phyloP scores from a whole-genome alignment of 495 filamentous ascomycete species.

The Choiromyces venosus region DNA sequence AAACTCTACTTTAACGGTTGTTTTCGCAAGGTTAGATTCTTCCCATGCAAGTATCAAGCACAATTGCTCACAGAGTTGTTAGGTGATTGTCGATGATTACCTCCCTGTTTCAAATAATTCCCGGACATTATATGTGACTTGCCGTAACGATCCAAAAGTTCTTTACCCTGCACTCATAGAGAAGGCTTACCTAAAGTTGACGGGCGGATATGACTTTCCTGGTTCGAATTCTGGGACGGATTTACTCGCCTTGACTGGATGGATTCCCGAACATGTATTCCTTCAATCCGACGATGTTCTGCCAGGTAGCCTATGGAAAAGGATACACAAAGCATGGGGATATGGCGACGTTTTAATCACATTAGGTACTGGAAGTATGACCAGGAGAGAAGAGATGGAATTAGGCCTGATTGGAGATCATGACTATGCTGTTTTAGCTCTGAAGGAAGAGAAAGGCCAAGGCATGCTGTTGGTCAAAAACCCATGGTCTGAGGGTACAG shows the following conservation, averaged over 20 bases:
- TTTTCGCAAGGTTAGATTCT: slow-evolving; percentile 55
- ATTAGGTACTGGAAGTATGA: slow-evolving; percentile 78
- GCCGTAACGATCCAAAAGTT: slow-evolving; percentile 67
- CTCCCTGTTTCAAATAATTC: slow-evolving; percentile 70
- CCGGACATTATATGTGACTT: slow-evolving; percentile 77
- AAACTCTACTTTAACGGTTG: slow-evolving; percentile 93
- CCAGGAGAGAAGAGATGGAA: slow-evolving; percentile 63
- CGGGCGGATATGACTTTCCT: slow-evolving; percentile 95
- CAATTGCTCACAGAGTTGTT: slow-evolving; percentile 17
- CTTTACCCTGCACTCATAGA: slow-evolving; percentile 93
- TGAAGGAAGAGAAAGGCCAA: slow-evolving; percentile 61
- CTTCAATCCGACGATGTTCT: slow-evolving; percentile 74
- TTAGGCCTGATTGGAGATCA: slow-evolving; percentile 83
- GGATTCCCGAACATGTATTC: slow-evolving; percentile 95
- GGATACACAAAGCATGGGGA: slow-evolving; percentile 67
- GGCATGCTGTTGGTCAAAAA: slow-evolving; percentile 82
- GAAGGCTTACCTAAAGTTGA: slow-evolving; percentile 95
- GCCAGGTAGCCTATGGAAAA: slow-evolving; percentile 67
- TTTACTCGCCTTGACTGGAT: slow-evolving; percentile 81
- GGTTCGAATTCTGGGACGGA: slow-evolving; percentile 98
- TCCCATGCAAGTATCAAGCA: background rate
- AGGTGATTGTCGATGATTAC: slow-evolving; percentile 83
- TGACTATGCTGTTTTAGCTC: slow-evolving; percentile 84
- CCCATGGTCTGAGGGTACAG: slow-evolving; percentile 79
- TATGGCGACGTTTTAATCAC: slow-evolving; percentile 81